Evolutionary conservation across 305 asterid genomes (phyloP), one percentile per base, ranked within the genome.

Genomic region (Fraxinus latifolia): DNA sequence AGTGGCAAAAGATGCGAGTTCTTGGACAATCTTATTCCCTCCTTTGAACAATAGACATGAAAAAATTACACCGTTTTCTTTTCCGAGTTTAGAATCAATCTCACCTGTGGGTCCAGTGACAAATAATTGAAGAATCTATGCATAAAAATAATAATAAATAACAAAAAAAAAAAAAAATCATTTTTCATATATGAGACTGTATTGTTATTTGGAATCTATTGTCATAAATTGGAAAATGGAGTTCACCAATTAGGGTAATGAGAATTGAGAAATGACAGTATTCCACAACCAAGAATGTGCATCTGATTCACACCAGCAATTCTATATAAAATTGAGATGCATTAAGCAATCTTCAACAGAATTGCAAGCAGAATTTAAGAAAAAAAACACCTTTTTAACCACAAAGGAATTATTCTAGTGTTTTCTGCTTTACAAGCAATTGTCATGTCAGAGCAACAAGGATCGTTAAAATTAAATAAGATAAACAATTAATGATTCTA

Each of bases 341-440:
- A 84, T 77, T 87, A 34, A 76, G 78, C 83, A 87, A 84, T 89
- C 89, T 87, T 87, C 73, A 77, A 72, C 86, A 83, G 82, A 79
- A 83, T 72, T 77, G 83, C 81, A 34, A 47, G 77, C 37, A 75
- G 80, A 78, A 88, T 79, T 37, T 82, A 82, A 79, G 90, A 87
- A 85, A 87, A 87, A 62, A 84, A 79, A 44, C 78, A 36, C 47
- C 87, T 78, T 80, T 83, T 68, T 76, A 34, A 65, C 82, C 84
- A 82, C 37, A 82, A 77, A 76, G 79, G 89, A 87, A 87, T 85
- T 82, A 84, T 77, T 79, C 39, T 32, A 29, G 58, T 86, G n/a
- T 47, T 60, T 77, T 81, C 80, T 44, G 36, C 79, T 53, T 44
- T 77, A 74, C 33, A 68, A 82, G 80, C 76, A 60, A 53, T 33